Evolutionary conservation across 768 basidiomycete species (phyloP), one percentile per base, ranked within the genome.

Genomic region (Amanita fuliginea): DNA sequence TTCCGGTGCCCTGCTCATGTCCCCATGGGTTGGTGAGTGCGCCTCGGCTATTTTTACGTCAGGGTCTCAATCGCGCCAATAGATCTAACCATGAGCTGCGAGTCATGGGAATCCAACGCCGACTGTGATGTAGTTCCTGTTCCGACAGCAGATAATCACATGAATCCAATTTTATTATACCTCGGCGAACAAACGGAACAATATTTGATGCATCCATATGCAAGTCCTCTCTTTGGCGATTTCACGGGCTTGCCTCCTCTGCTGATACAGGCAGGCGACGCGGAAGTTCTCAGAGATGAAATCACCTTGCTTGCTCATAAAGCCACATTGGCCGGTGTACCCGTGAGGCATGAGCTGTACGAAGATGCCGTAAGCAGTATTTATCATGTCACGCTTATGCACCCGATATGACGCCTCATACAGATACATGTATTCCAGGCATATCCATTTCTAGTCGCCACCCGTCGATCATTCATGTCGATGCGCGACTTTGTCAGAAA

Each of bases 61-160:
- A 42, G 24, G 37, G 28, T 42, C 55, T 55, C 21, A 43, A 46
- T 14, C 42, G 21, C 32, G 19, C 16, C 32, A n/a, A 16, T 55
- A 89, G 91, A 95, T 64, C 67, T 99, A 54, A 97, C 96, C 0
- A 89, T 96, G 81, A 94, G 91, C 56, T 97, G 93, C 62, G 89
- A 93, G 49, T 95, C 92, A n/a, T 98, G 95, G 91, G 91, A 95
- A 26, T 87, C 86, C 49, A 97, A 97, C 63, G 81, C 85, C 22
- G 67, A 74, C n/a, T 93, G 73, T 62, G 91, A 93, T 62, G 81
- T 94, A 40, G 78, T 93, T 1, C 83, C 87, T 2, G 72, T 73
- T 42, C 88, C 88, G 4, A 67, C 73, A 1, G 70, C 75, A 34
- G 82, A 82, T 51, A 88, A 91, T 59, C 92, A 94, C 62, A 74